Base-by-base conservation (phyloP, 208 protist genomes). In the Trypanosoma conorhini region DNA sequence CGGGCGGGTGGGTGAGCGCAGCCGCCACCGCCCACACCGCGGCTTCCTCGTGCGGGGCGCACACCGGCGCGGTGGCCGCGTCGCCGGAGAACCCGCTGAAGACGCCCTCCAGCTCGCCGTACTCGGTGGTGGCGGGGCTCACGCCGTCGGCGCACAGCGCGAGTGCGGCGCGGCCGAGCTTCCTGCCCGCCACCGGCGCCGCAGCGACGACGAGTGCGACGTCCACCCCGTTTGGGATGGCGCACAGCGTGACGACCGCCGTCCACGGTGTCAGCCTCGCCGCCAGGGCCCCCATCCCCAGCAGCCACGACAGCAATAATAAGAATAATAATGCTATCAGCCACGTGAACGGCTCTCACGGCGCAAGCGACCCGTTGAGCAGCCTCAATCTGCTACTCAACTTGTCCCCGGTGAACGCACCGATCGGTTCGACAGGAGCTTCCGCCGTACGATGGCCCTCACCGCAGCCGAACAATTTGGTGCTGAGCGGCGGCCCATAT, bases 401-500 rank as follows among this genome's bases (percentile, higher is more conserved):
- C 24, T 22, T 67, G 24, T 74, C 69, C 0, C 60, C 68, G 35
- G 24, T 74, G n/a, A 33, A 66, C 38, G 35, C 69, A 24, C 48
- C 58, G 12, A 61, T 54, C 26, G 61, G 24, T 51, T n/a, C 65
- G 3, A 10, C n/a, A 30, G 26, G 13, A 17, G 21, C 12, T 3
- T 4, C 54, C 3, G 26, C 54, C 10, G 56, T 8, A 40, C 12
- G 10, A 40, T 21, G 24, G 52, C 48, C 10, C 21, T 48, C 52
- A 54, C 9, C 44, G 24, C 42, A 35, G 21, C 15, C 28, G 12
- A 33, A 40, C 40, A 50, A n/a, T 17, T 0, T 62, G 3, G 19
- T 59, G 21, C n/a, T 59, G 19, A 67, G 52, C 38, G 69, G 61
- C 38, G 46, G 38, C 10, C 52, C 69, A 1, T 67, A 67, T 28